Evolutionary conservation across 805 yeast genomes (phyloP).

Genomic region (Suhomyces canberraensis): DNA sequence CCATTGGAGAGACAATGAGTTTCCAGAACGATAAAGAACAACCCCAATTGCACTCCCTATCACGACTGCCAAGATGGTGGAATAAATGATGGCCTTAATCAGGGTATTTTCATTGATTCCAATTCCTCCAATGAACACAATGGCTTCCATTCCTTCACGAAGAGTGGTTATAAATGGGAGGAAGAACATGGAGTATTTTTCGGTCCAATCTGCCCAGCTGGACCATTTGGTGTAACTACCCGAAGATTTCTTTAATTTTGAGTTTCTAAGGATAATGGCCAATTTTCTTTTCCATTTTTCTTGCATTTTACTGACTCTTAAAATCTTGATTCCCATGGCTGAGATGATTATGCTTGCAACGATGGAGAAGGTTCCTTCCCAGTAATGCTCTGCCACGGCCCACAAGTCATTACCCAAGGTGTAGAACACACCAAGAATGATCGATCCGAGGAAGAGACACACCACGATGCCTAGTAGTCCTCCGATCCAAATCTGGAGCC

Average conservation of each 20-base stretch:
- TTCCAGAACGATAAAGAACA: constrained; percentile 72
- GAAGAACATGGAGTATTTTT: constrained; percentile 67
- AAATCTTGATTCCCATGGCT: constrained; percentile 44
- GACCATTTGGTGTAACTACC: constrained; percentile 6
- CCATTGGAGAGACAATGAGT: constrained; percentile 68
- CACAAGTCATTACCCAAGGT: constrained; percentile 43
- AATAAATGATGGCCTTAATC: constrained; percentile 49
- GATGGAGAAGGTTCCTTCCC: constrained; percentile 47
- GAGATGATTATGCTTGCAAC: constrained; percentile 44
- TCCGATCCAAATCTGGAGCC: constrained; percentile 43
- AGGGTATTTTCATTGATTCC: constrained; percentile 40
- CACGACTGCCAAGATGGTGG: constrained; percentile 55
- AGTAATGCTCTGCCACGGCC: constrained; percentile 45
- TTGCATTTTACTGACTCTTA: constrained; percentile 44
- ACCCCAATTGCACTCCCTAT: constrained; percentile 65
- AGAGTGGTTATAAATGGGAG: constrained; percentile 83
- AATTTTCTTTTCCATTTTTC: constrained; percentile 43
- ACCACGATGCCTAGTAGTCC: constrained; percentile 38
- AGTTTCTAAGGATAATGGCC: constrained; percentile 22
- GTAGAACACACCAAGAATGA: constrained; percentile 38
- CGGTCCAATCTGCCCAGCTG: constrained; percentile 23
- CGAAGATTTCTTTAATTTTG: constrained; percentile 20
- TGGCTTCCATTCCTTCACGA: constrained; percentile 89
- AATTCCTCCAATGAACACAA: constrained; percentile 87
- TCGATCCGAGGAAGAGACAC: constrained; percentile 40